A percentile compares a stretch with the other conserved stretches of the same genome.
phyloP scores from a whole-genome alignment of 2,329 filamentous ascomycete genomes.

The Pseudogymnoascus verrucosus region DNA sequence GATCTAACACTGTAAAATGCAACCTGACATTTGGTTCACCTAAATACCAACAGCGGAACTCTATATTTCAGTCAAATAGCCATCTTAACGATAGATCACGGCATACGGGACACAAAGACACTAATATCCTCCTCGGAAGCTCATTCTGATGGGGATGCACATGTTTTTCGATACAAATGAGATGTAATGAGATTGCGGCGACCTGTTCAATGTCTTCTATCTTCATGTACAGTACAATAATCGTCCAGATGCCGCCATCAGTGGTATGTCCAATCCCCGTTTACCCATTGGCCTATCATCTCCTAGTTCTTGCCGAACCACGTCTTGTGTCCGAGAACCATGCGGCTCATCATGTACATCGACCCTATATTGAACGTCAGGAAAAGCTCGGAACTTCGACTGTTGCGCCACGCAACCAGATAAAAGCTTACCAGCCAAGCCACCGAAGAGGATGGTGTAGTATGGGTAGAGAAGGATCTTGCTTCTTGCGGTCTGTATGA shows the following conservation, averaged over 20 bases:
- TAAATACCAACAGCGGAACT: not conserved
- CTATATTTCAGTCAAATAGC: not conserved
- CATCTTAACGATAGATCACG: not conserved
- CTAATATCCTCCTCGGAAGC: not conserved
- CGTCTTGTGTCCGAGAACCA: conserved; percentile 70
- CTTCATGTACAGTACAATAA: conserved; percentile 10
- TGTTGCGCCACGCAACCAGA: not conserved
- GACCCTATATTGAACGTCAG: conserved; percentile 25
- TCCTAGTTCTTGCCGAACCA: conserved; percentile 55
- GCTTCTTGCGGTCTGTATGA: conserved; percentile 53
- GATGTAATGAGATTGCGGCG: conserved; percentile 14
- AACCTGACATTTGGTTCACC: not conserved
- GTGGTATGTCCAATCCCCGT: not conserved
- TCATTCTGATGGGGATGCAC: not conserved
- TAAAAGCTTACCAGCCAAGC: conserved; percentile 48
- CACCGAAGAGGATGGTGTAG: conserved; percentile 55
- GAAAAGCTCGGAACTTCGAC: not conserved
- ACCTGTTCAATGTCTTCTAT: conserved; percentile 17
- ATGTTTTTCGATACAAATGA: conserved; percentile 11
- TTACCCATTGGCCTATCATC: not conserved
- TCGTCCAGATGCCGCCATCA: not conserved
- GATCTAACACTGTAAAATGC: not conserved
- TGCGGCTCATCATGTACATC: conserved; percentile 67
- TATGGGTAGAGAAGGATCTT: conserved; percentile 60
- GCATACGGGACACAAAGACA: not conserved